Percentiles rank a stretch among this genome's conserved stretches.
Evolutionary conservation across 2,329 filamentous ascomycete species (phyloP).

Genomic region (Xylariomycetidae sp.): DNA sequence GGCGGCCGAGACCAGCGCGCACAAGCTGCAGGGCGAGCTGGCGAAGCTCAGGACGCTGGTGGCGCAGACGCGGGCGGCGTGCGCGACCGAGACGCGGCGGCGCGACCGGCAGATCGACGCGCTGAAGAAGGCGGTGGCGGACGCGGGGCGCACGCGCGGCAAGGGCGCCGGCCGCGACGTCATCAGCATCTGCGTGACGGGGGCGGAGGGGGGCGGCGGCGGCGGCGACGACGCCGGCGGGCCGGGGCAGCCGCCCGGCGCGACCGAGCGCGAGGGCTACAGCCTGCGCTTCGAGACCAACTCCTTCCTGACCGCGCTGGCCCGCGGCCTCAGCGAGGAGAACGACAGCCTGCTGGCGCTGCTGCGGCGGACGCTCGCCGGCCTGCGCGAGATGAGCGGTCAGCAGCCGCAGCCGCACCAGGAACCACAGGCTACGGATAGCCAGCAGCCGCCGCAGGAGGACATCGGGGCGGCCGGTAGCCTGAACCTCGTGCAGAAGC

Average conservation of each 20-base stretch:
- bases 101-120: conserved; percentile 84
- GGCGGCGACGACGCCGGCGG: conserved; percentile 31
- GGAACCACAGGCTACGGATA: conserved; percentile 2
- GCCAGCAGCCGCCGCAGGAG: conserved; percentile 9
- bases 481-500: conserved; percentile 4
- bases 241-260: conserved; percentile 20
- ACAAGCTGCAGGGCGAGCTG: conserved; percentile 79
- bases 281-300: conserved; percentile 82
- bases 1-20: conserved; percentile 66
- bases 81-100: conserved; percentile 85
- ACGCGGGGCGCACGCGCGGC: conserved; percentile 58
- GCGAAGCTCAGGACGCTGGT: conserved; percentile 71
- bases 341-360: conserved; percentile 77
- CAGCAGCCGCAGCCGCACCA: conserved; percentile 30
- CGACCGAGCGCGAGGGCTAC: conserved; percentile 49
- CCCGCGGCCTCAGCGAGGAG: conserved; percentile 79
- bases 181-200: conserved; percentile 50
- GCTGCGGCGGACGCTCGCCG: conserved; percentile 64
- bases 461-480: conserved; percentile 16
- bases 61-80: conserved; percentile 77
- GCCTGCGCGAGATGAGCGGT: conserved; percentile 64
- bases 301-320: conserved; percentile 79
- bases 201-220: conserved; percentile 53
- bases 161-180: conserved; percentile 33
- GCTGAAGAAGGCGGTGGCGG: conserved; percentile 78